Evolutionary conservation across 345 rosid species (phyloP).

Genomic region (Bruguiera gymnorhiza): DNA sequence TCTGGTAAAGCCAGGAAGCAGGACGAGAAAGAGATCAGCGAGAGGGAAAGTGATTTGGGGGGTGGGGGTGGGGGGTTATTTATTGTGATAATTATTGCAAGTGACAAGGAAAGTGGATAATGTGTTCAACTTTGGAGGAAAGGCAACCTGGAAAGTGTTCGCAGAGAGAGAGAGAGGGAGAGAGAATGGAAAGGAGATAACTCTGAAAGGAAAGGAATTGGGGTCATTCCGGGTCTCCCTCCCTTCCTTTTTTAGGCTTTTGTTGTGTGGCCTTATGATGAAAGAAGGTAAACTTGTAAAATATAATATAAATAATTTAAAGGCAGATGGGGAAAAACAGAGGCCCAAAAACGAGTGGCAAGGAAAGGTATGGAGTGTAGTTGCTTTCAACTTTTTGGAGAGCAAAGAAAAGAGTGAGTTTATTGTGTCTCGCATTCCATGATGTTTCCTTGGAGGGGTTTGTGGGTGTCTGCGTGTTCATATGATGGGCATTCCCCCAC

Average conservation of each 20-base stretch:
- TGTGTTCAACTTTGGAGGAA: conserved; percentile 22
- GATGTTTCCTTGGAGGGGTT: conserved; percentile 2
- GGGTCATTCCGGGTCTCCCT: conserved; percentile 20
- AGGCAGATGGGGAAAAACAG: not conserved
- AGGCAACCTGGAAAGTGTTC: not conserved
- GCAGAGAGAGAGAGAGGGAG: not conserved
- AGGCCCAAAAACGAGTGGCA: conserved; percentile 39
- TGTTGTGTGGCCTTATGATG: conserved; percentile 16
- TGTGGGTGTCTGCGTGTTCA: not conserved
- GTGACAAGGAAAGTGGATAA: conserved; percentile 28
- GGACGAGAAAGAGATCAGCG: not conserved
- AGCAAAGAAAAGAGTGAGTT: conserved; percentile 11
- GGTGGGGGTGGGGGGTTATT: not conserved
- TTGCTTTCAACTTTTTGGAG: conserved; percentile 44
- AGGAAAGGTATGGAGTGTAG: conserved; percentile 50
- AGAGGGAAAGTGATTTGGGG: not conserved
- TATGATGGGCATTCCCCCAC: not conserved
- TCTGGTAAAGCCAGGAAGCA: not conserved
- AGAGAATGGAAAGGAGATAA: conserved; percentile 24
- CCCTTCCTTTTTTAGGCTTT: conserved; percentile 39
- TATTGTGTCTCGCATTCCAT: conserved; percentile 31
- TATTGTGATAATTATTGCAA: conserved; percentile 19
- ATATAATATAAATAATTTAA: not conserved
- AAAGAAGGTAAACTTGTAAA: not conserved
- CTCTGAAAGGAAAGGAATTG: conserved; percentile 20